Evolutionary conservation across 768 basidiomycete species (phyloP), one percentile per base, ranked within the genome.

Genomic region (Mycena chlorophos): DNA sequence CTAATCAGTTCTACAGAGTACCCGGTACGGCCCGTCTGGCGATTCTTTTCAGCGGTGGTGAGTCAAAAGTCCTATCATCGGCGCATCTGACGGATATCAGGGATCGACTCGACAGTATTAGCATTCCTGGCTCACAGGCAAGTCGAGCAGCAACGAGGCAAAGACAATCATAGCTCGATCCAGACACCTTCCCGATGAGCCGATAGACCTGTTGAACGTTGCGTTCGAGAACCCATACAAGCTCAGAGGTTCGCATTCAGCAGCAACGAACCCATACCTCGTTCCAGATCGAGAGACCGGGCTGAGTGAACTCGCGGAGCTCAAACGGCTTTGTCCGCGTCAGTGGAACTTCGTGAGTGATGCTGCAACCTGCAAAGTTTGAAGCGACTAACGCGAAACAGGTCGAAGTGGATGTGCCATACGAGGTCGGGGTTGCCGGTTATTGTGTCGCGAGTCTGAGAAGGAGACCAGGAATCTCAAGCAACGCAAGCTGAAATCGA

Each of bases 151-250:
- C 43, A 42, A 16, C 37, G 48, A 28, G 16, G 42, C 28, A 40
- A 16, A 17, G 19, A 20, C 49, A 16, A 2, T 42, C 54, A 23
- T 50, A 38, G 19, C 37, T 31, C 57, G 51, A 42, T 42, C 22
- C 57, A 95, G 94, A 55, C 82, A 91, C 67, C 67, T 94, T 10
- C 48, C 73, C 17, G 76, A 83, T 42, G 94, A 97, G 66, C 89
- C 93, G 0, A 92, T 98, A 49, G 95, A 98, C 66, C 74, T 98
- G 1, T 75, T 98, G 6, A 97, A 97, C 63, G 92, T 98, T 4
- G 91, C 92, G 1, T 98, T 98, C 62, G 94, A 98, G 67, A 97
- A 97, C 65, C 94, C 94, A n/a, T 82, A 92, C 5, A 88, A 89
- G 65, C 71, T 89, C 14, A 75, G 75, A 42, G 66, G 77, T 3